phyloP scores from a whole-genome alignment of 176 grass and related monocot genomes.

The Oryza meyeriana region DNA sequence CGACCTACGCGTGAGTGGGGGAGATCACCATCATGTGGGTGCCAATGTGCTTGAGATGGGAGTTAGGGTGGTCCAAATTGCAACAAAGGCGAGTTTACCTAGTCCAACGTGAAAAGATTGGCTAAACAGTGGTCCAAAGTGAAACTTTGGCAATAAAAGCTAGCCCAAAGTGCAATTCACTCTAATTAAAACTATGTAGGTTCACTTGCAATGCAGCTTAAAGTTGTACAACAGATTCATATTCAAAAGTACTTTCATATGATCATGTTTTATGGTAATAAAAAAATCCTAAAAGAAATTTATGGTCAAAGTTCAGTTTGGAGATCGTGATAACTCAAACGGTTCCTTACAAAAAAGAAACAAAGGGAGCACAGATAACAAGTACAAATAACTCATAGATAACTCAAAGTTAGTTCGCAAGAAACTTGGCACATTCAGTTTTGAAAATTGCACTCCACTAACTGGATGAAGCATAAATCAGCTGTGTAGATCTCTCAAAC shows the following conservation, averaged over 20 bases:
- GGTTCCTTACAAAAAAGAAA: background rate
- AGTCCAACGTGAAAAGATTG: no score
- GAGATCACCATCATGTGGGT: no score
- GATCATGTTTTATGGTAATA: background rate
- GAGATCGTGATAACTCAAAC: background rate
- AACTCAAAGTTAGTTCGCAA: background rate
- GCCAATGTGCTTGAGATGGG: no score
- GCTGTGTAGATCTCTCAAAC: background rate
- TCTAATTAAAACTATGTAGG: background rate
- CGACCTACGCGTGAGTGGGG: no score
- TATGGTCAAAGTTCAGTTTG: constrained; percentile 1
- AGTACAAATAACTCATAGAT: background rate
- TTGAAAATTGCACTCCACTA: background rate
- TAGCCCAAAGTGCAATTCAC: no score
- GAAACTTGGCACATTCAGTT: background rate
- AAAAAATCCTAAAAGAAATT: constrained; percentile 1
- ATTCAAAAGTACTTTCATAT: background rate
- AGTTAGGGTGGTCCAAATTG: no score
- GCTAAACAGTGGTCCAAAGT: no score
- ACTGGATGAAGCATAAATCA: background rate
- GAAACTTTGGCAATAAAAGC: no score
- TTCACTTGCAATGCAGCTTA: background rate
- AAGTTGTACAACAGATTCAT: background rate
- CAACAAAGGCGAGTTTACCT: no score
- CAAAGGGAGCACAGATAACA: background rate